phyloP scores from a whole-genome alignment of 371 early-diverging fungal species.

The Mortierella sp. region DNA sequence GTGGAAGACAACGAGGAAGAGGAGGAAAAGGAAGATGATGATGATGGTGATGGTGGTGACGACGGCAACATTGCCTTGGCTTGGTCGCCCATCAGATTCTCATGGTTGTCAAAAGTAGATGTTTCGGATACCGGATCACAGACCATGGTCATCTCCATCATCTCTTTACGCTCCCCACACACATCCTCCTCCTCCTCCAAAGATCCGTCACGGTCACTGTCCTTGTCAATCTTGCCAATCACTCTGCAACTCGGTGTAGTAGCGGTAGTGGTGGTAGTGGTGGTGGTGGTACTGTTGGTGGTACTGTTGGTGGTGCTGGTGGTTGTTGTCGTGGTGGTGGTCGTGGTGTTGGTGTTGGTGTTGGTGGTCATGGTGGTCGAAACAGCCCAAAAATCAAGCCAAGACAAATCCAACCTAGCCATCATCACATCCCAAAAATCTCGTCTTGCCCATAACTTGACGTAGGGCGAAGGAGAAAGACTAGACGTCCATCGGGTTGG shows the following conservation, averaged over 20 bases:
- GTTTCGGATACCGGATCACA: no score
- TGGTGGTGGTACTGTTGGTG: not conserved
- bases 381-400: constrained; percentile 7
- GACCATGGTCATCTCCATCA: no score
- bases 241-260: not conserved
- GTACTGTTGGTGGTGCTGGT: not conserved
- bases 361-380: not conserved
- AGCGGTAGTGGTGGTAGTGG: not conserved
- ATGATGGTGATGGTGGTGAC: not conserved
- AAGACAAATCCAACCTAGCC: constrained; percentile 11
- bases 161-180: not conserved
- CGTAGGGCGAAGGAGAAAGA: constrained; percentile 16
- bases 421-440: constrained; percentile 21
- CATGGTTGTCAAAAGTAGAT: no score
- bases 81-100: no score
- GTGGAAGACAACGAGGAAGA: not conserved
- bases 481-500: constrained; percentile 15
- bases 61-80: no score
- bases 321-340: not conserved
- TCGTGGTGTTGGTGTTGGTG: not conserved
- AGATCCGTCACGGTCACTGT: no score
- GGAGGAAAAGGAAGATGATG: not conserved
- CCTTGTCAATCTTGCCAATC: no score
- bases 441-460: constrained; percentile 10
- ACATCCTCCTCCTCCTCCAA: not conserved